These are phyloP conservation scores for Tolypocladium ophioglossoides DNA, from an alignment of 2,329 filamentous ascomycete genomes.

Conservation along the genomic window DNA sequence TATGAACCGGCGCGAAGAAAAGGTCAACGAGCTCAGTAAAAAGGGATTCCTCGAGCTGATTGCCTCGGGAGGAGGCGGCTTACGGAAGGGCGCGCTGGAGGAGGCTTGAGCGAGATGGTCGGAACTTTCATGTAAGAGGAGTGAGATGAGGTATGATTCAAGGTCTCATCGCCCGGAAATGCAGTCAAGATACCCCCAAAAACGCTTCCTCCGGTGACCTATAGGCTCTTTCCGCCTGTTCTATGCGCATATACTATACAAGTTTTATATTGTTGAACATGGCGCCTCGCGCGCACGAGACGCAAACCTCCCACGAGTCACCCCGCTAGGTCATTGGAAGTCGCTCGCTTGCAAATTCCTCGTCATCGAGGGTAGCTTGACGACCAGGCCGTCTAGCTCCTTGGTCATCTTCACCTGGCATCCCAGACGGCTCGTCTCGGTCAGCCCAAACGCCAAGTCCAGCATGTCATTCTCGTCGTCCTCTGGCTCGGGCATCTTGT, in stretches of 20 bases:
- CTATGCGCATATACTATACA: constrained; percentile 4
- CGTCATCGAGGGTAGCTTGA: constrained; percentile 86
- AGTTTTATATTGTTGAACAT: not conserved
- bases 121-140: constrained; percentile 15
- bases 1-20: constrained; percentile 70
- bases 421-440: constrained; percentile 72
- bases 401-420: constrained; percentile 90
- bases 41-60: constrained; percentile 94
- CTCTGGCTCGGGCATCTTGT: constrained; percentile 66
- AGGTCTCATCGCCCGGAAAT: constrained; percentile 3
- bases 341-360: constrained; percentile 93
- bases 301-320: not conserved
- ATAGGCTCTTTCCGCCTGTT: not conserved
- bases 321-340: constrained; percentile 39
- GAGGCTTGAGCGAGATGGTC: constrained; percentile 27
- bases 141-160: constrained; percentile 5
- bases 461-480: constrained; percentile 86
- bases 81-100: constrained; percentile 49
- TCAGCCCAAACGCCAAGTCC: constrained; percentile 80
- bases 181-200: constrained; percentile 5
- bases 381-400: constrained; percentile 75
- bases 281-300: not conserved
- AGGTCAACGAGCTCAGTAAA: constrained; percentile 91
- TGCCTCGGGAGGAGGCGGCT: constrained; percentile 46
- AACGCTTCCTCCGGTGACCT: not conserved